Percentiles rank a stretch among this genome's conserved stretches.
phyloP scores from a whole-genome alignment of 192 early-diverging fungal species.

The Jimgerdemannia flammicorona region DNA sequence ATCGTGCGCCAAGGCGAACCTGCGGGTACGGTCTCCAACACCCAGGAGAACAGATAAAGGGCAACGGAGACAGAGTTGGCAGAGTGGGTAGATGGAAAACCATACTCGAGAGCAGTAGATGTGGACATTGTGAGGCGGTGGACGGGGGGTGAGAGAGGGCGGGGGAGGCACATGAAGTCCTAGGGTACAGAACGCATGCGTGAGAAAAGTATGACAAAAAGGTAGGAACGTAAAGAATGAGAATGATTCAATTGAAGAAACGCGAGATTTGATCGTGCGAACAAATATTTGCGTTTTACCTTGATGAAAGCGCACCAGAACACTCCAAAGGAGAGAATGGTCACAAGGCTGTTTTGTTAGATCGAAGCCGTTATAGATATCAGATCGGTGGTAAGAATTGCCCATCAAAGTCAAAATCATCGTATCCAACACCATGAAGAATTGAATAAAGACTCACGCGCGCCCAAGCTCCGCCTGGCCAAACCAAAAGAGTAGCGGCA shows the following conservation, averaged over 20 bases:
- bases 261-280: background rate
- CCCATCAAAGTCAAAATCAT: background rate
- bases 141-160: slow-evolving; percentile 80
- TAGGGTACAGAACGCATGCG: slow-evolving; percentile 22
- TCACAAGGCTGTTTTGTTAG: slow-evolving; percentile 4
- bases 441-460: slow-evolving; percentile 27
- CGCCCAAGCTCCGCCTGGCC: slow-evolving; percentile 62
- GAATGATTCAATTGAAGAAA: background rate
- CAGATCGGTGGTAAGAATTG: background rate
- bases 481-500: slow-evolving; percentile 82
- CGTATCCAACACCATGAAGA: background rate
- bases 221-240: background rate
- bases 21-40: slow-evolving; percentile 43
- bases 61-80: slow-evolving; percentile 80
- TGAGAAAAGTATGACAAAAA: background rate
- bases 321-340: slow-evolving; percentile 47
- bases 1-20: slow-evolving; percentile 36
- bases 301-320: slow-evolving; percentile 59
- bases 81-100: slow-evolving; percentile 89
- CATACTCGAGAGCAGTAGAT: slow-evolving; percentile 77
- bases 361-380: background rate
- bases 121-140: slow-evolving; percentile 64
- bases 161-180: slow-evolving; percentile 82
- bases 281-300: slow-evolving; percentile 22
- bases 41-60: slow-evolving; percentile 43